phyloP scores from a whole-genome alignment of 2,329 filamentous ascomycete species.

The Cryphonectria naterciae region DNA sequence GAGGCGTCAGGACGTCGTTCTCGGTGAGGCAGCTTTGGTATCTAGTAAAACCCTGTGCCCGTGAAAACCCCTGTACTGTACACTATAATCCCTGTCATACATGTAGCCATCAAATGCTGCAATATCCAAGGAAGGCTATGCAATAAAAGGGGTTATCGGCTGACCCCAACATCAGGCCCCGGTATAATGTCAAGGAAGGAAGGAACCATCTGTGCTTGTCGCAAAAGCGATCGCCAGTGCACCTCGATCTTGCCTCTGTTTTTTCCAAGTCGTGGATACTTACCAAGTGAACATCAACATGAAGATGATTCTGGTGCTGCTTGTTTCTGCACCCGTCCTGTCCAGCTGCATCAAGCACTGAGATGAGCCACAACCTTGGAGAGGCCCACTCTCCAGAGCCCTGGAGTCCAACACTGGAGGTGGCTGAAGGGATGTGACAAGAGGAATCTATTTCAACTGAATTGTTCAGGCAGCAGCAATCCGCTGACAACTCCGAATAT shows the following conservation, averaged over 20 bases:
- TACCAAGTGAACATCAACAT: background rate
- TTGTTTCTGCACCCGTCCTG: background rate
- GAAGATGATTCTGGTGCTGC: background rate
- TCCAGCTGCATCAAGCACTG: background rate
- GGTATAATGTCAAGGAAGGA: background rate
- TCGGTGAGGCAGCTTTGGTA: conserved; percentile 40
- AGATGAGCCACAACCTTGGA: background rate
- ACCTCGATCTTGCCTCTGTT: background rate
- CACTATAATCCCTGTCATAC: conserved; percentile 24
- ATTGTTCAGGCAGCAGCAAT: background rate
- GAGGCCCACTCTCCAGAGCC: background rate
- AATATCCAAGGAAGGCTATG: conserved; percentile 6
- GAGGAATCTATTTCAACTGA: background rate
- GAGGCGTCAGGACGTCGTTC: conserved; percentile 42
- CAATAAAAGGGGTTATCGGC: conserved; percentile 20
- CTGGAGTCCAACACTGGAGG: background rate
- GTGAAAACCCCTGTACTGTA: too few relatives aligned
- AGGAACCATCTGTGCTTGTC: background rate
- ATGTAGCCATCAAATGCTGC: background rate
- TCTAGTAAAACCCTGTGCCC: too few relatives aligned
- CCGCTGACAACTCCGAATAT: background rate
- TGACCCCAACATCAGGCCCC: conserved; percentile 13
- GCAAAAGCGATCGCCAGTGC: too few relatives aligned
- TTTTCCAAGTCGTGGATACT: background rate
- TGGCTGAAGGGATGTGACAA: background rate